phyloP scores from a whole-genome alignment of 805 yeast species.

The Ogataea henricii region DNA sequence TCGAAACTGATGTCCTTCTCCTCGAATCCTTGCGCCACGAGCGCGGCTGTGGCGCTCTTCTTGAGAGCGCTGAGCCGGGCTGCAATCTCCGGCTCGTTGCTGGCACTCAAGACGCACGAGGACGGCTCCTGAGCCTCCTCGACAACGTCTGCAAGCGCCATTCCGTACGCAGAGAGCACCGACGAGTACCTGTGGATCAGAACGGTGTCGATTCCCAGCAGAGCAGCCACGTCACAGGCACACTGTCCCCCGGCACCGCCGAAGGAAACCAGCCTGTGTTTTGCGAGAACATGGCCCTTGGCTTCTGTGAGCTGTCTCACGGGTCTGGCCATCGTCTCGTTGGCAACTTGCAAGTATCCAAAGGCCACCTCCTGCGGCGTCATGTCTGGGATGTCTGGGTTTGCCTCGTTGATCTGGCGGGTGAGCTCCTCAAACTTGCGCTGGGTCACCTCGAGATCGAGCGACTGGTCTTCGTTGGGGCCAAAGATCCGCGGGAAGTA shows the following conservation, averaged over 20 bases:
- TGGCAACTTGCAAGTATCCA: conserved; percentile 82
- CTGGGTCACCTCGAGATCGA: conserved; percentile 57
- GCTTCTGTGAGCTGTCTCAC: conserved; percentile 84
- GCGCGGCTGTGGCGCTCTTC: conserved; percentile 42
- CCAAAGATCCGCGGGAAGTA: conserved; percentile 84
- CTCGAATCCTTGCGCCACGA: conserved; percentile 55
- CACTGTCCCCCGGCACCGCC: conserved; percentile 97
- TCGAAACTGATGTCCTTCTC: conserved; percentile 53
- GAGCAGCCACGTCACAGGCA: conserved; percentile 73
- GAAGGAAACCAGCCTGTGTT: conserved; percentile 76
- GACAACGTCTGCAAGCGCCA: conserved; percentile 83
- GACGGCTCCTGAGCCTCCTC: conserved; percentile 79
- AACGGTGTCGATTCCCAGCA: conserved; percentile 67
- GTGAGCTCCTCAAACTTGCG: conserved; percentile 57
- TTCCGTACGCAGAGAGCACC: conserved; percentile 84
- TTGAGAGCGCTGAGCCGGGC: conserved; percentile 48
- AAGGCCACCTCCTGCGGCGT: conserved; percentile 70
- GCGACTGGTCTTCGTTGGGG: conserved; percentile 69
- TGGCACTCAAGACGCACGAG: conserved; percentile 42
- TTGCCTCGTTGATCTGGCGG: conserved; percentile 53
- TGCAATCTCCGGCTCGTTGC: conserved; percentile 38
- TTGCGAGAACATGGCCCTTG: conserved; percentile 66
- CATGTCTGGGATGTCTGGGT: conserved; percentile 42
- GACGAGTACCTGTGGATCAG: conserved; percentile 82
- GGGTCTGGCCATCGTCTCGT: conserved; percentile 90